A percentile compares a stretch with the other conserved stretches of the same genome.
phyloP scores from a whole-genome alignment of 2,329 filamentous ascomycete genomes.

The Neonectria ditissima region DNA sequence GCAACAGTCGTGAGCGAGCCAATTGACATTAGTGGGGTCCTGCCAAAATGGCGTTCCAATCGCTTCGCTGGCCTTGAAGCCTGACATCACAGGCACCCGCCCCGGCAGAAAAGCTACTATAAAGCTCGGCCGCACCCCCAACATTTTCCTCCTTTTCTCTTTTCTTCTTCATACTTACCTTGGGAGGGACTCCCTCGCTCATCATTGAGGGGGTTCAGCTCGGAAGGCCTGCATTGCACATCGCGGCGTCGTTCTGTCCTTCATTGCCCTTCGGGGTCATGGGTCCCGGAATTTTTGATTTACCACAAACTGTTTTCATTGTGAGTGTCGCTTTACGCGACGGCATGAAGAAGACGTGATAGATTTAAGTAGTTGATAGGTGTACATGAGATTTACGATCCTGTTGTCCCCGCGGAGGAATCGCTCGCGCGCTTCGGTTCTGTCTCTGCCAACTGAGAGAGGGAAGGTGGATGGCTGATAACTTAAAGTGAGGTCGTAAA shows the following conservation, averaged over 20 bases:
- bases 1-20: not conserved
- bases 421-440: too few species aligned
- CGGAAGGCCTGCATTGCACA: slow-evolving; percentile 68
- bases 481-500: too few species aligned
- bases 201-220: slow-evolving; percentile 57
- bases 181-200: slow-evolving; percentile 59
- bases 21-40: not conserved
- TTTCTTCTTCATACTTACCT: slow-evolving; percentile 67
- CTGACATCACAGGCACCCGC: slow-evolving; percentile 12
- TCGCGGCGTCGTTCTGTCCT: slow-evolving; percentile 61
- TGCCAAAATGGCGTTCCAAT: not conserved
- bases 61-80: slow-evolving; percentile 17
- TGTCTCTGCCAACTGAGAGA: too few species aligned
- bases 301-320: slow-evolving; percentile 56
- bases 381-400: too few species aligned
- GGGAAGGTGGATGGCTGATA: too few species aligned
- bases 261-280: slow-evolving; percentile 68
- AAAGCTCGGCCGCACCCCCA: slow-evolving; percentile 40
- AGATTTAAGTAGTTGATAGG: too few species aligned
- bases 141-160: slow-evolving; percentile 40
- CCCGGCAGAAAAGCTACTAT: slow-evolving; percentile 49
- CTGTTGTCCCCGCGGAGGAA: too few species aligned
- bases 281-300: slow-evolving; percentile 67
- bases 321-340: slow-evolving; percentile 53
- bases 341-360: slow-evolving; percentile 61